Evolutionary conservation across 805 yeast species (phyloP), one percentile per base, ranked within the genome.

Genomic region (Candida ponderosae): DNA sequence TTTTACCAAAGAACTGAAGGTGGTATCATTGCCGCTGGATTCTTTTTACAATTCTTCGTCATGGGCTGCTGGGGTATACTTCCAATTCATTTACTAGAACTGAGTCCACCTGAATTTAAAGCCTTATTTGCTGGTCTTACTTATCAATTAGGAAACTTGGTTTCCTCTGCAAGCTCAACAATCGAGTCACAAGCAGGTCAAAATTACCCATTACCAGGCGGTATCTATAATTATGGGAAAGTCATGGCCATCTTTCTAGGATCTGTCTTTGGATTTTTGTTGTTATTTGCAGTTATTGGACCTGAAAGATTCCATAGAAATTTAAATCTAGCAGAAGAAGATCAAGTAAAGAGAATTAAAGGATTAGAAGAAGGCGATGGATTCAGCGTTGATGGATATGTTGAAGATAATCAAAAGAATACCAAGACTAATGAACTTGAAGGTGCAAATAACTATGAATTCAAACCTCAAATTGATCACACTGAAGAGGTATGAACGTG

Each of bases 21-120:
- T n/a, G 66, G 68, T 16, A 70, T 76, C 20, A 66, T 74, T 43
- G 73, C 71, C 41, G 81, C 79, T 23, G 78, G 79, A 1, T 80
- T 80, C 58, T 78, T 78, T 62, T 51, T 79, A 51, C 83, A 79
- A 53, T 71, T 73, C 50, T 72, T 74, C 38, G 81, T 80, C 5
- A 80, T 77, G 63, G 88, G 87, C 26, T 78, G 79, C 5, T 81
- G 85, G 82, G 87, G 88, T 43, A 74, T 81, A 34, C 65, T 75
- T 10, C 85, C 88, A 15, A 70, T 78, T 31, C 79, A 79, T 56
- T 61, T 81, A 30, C 63, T 78, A 21, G 89, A 81, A 56, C 62
- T 81, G 36, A 71, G 83, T 14, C 81, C 79, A 40, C 79, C 83
- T n/a, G 72, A 74, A 28, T 74, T 74, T 54, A 65, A 84, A 50